Evolutionary conservation across 1,284 basidiomycete genomes (phyloP).

Genomic region (Ustilago bromivora): DNA sequence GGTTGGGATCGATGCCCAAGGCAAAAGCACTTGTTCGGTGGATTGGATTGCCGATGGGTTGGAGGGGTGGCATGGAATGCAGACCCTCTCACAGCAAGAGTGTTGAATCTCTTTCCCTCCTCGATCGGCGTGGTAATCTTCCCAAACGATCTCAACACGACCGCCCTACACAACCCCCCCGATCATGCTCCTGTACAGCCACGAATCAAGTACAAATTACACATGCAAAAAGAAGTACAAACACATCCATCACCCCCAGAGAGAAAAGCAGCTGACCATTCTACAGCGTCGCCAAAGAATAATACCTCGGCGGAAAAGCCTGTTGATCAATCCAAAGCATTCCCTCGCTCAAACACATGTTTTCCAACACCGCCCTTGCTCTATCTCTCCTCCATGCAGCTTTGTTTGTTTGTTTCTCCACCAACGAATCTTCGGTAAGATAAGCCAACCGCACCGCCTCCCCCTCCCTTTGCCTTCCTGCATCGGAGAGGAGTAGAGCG

Average conservation of each 20-base stretch:
- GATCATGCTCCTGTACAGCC: too few species aligned
- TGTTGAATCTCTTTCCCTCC: too few species aligned
- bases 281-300: constrained; percentile 46
- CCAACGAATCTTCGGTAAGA: constrained; percentile 76
- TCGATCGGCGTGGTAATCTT: too few species aligned
- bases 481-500: constrained; percentile 69
- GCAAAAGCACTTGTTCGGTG: too few species aligned
- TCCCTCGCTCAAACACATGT: constrained; percentile 89
- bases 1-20: too few species aligned
- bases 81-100: too few species aligned
- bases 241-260: not conserved
- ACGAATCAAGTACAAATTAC: not conserved
- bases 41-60: too few species aligned
- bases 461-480: not conserved
- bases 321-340: constrained; percentile 95
- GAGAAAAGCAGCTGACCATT: not conserved
- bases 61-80: too few species aligned
- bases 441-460: constrained; percentile 20
- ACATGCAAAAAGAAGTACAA: not conserved
- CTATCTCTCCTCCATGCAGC: constrained; percentile 81
- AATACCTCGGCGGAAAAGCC: constrained; percentile 71
- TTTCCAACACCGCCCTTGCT: constrained; percentile 82
- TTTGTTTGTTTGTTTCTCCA: constrained; percentile 74
- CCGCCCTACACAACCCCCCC: too few species aligned
- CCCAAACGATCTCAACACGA: too few species aligned